Base-by-base conservation (phyloP, 2,329 filamentous ascomycete genomes). In the Ceratocystis diversiconidia region DNA sequence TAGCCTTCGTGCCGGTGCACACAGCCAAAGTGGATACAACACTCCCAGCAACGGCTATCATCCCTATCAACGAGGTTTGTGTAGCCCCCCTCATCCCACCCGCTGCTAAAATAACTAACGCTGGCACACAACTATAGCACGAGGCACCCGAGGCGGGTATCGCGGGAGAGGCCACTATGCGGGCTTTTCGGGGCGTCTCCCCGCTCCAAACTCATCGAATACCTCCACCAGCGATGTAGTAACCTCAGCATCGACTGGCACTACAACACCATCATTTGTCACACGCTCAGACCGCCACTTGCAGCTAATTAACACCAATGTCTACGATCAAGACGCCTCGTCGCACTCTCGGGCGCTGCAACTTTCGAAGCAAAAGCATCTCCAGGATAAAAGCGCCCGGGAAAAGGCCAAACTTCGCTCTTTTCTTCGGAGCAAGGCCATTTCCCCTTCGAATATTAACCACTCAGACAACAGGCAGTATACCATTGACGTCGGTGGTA, bases 231-330 rank as follows among this genome's bases (percentile, higher is more conserved):
- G n/a, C 15, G 30, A 36, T 22, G 30, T 62, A 46, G 64, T 59
- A 10, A 55, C 28, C 70, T 71, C 28, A 74, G 48, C 83, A 19
- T 69, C 70, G 5, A 66, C 46, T 64, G 70, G 68, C 32, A 70
- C 69, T 7, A 72, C 72, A 2, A 66, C 67, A 7, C 65, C 67
- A 12, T 64, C 61, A 1, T 92, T 87, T 84, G 82, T 94, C 52
- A 82, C 85, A 5, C 88, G 86, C 72, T 86, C 80, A 62, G 88
- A 89, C 73, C 86, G 87, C 62, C 88, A 92, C 72, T 82, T 89
- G 72, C 89, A 95, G 73, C 78, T 95, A 50, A 94, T 95, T 75
- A 95, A 92, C 72, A 83, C 86, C 22, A 83, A 84, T 17, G 82
- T 92, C 0, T 66, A 68, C 41, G 63, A 63, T 25, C 61, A 46